phyloP scores from a whole-genome alignment of 768 basidiomycete genomes.

The Mycena pura region DNA sequence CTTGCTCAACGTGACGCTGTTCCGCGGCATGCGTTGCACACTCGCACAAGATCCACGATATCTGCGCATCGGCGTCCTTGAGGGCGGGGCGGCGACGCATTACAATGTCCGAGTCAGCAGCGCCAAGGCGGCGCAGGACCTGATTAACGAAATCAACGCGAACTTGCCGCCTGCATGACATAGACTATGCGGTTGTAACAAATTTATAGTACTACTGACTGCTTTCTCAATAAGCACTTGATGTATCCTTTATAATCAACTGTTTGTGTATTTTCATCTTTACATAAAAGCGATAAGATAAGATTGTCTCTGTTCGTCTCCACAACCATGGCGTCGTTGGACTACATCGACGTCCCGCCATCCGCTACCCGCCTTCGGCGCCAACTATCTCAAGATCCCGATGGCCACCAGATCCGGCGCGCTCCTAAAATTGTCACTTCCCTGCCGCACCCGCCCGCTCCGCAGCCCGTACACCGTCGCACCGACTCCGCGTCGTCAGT shows the following conservation, averaged over 20 bases:
- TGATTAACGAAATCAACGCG: constrained; percentile 62
- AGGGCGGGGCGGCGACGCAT: constrained; percentile 63
- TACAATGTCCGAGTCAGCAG: constrained; percentile 79
- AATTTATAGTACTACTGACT: constrained; percentile 22
- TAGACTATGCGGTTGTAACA: constrained; percentile 20
- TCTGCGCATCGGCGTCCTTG: constrained; percentile 76
- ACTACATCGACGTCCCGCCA: constrained; percentile 53
- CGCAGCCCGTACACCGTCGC: constrained; percentile 35
- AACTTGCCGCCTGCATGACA: constrained; percentile 51
- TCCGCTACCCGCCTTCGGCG: constrained; percentile 48
- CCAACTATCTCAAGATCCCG: constrained; percentile 16
- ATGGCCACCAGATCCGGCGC: constrained; percentile 39
- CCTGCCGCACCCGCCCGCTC: constrained; percentile 48
- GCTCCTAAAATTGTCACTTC: constrained; percentile 50
- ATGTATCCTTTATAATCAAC: constrained; percentile 23
- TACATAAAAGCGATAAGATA: background rate
- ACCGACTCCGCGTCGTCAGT: constrained; percentile 32
- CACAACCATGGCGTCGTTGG: constrained; percentile 52
- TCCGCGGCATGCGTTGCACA: constrained; percentile 77
- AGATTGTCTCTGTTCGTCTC: background rate
- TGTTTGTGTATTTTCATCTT: constrained; percentile 10
- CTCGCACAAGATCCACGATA: constrained; percentile 82
- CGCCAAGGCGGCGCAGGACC: constrained; percentile 73
- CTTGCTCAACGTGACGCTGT: constrained; percentile 76
- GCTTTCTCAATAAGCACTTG: constrained; percentile 12